Evolutionary conservation across 768 basidiomycete species (phyloP).

Genomic region (Psilocybe cubensis): DNA sequence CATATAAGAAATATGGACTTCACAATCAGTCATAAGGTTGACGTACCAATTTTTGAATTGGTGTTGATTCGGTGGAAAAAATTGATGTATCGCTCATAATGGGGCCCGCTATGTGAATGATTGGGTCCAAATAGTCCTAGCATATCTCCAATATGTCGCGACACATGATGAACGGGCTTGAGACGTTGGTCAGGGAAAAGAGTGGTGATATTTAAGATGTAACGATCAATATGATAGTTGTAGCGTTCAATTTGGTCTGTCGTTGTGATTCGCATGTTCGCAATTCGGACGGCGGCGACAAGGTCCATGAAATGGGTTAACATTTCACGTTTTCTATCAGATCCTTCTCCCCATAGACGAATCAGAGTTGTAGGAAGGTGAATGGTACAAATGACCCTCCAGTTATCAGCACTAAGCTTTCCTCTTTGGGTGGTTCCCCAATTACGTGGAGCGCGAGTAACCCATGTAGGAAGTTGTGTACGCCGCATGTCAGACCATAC

Average conservation of each 20-base stretch:
- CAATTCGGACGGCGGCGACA: constrained; percentile 34
- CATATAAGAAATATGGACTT: neutral
- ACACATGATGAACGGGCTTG: constrained; percentile 23
- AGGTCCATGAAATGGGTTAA: constrained; percentile 38
- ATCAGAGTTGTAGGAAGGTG: constrained; percentile 38
- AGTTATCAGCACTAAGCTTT: constrained; percentile 35
- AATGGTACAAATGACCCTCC: constrained; percentile 34
- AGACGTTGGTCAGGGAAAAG: constrained; percentile 22
- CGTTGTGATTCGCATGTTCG: constrained; percentile 25
- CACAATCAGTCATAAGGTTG: neutral
- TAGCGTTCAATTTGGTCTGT: constrained; percentile 25
- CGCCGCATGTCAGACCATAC: constrained; percentile 23
- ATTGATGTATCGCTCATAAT: neutral
- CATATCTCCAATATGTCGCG: constrained; percentile 24
- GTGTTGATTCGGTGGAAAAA: neutral
- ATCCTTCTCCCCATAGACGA: constrained; percentile 34
- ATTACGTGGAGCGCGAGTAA: constrained; percentile 20
- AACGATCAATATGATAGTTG: constrained; percentile 30
- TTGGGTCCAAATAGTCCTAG: constrained; percentile 26
- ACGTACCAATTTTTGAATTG: neutral
- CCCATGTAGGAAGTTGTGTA: constrained; percentile 25
- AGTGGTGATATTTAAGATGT: constrained; percentile 24
- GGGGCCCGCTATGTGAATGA: constrained; percentile 13
- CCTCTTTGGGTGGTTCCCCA: constrained; percentile 22
- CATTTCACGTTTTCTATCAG: constrained; percentile 17